These are phyloP conservation scores for Melocanna baccifera DNA, from an alignment of 176 grass and related monocot genomes.

Conservation along the genomic window DNA sequence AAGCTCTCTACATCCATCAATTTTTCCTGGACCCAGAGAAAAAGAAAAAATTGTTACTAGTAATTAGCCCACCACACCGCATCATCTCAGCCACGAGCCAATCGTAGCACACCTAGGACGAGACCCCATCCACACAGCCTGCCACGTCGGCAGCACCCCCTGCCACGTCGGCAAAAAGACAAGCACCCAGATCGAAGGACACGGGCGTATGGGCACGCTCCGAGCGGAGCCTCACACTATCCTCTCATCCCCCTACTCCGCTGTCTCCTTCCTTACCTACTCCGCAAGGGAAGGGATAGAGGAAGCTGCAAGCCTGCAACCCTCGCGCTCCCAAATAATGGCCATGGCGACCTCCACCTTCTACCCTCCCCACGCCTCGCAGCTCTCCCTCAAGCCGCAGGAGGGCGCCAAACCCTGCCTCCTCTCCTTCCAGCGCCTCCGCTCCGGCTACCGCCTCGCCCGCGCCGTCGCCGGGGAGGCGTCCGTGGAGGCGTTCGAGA, in stretches of 20 bases:
- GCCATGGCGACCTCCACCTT: constrained; percentile 57
- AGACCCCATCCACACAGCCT: background rate
- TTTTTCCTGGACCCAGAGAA: too few species aligned
- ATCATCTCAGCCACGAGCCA: background rate
- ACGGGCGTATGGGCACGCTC: too few species aligned
- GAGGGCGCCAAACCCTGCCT: background rate
- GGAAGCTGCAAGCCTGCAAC: too few species aligned
- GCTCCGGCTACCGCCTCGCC: constrained; percentile 5
- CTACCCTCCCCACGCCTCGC: constrained; percentile 33
- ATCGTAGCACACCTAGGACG: background rate
- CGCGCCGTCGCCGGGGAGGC: constrained; percentile 40
- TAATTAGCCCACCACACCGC: too few species aligned
- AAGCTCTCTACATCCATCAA: too few species aligned
- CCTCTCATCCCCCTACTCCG: background rate
- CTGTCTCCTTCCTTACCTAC: background rate
- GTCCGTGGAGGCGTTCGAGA: constrained; percentile 42
- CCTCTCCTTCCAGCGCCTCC: constrained; percentile 30
- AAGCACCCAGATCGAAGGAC: too few species aligned
- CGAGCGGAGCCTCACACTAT: too few species aligned
- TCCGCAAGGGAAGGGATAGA: background rate
- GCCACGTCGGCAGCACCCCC: background rate
- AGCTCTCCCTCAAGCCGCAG: constrained; percentile 9
- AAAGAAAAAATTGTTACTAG: too few species aligned
- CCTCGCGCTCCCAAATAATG: constrained; percentile 26
- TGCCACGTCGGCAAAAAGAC: background rate